Base-by-base conservation (phyloP, 2,329 filamentous ascomycete genomes). In the Hypoxylon sp. region DNA sequence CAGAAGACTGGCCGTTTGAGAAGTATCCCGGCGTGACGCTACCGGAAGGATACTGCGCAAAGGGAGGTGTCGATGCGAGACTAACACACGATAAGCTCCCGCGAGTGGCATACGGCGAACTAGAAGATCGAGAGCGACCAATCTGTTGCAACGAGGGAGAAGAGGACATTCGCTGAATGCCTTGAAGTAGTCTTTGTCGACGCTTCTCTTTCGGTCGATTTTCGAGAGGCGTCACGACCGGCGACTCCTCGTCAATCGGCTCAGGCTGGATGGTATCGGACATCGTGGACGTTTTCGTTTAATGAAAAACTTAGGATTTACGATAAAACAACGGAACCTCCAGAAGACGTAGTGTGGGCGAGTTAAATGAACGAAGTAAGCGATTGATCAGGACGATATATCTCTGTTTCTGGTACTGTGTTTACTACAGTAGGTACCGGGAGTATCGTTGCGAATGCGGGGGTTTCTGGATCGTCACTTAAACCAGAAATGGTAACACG, bases 141-240 rank as follows among this genome's bases (percentile, higher is more conserved):
- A 85, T 71, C 50, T 82, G 81, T 29, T 81, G 77, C 40, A 96
- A 74, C 11, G 88, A 89, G 1, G 89, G 86, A 5, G 87, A 90
- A 0, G 91, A 96, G 7, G 89, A 87, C 65, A 95, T 93, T 50
- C 90, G 86, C 56, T 93, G 87, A 37, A 96, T 79, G 21, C 86
- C 84, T 57, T 86, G 84, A 12, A 95, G 75, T 23, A 96, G 72
- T 51, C 86, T 83, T 63, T 86, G 83, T 35, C 88, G 83, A 43
- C 84, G 81, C 68, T 86, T 91, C 48, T 82, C 76, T 71, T 87
- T 90, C 17, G 75, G 76, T 2, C 71, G 72, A 27, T 52, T 58
- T 25, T 70, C 70, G 8, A 60, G 47, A 12, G 59, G 57, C 17
- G 59, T 45, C 21, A 25, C 16, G 9, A 37, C 36, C 16, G 56